Conservation (phyloP, 495 filamentous ascomycete genomes). For the Penicillium manginii region DNA sequence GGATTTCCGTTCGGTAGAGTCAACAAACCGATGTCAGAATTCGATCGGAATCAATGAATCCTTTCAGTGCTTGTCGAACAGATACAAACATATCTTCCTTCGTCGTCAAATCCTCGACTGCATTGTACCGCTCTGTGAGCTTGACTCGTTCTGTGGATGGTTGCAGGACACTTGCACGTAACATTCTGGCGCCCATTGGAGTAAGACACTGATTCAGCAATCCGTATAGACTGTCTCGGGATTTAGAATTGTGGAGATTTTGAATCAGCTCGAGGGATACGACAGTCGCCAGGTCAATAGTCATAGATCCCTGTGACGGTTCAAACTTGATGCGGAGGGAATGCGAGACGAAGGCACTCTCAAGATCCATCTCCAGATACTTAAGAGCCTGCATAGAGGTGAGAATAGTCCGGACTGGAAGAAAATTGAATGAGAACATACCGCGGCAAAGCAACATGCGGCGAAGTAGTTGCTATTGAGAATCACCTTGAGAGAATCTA, state of each 20-base stretch:
- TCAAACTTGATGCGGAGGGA: constrained; percentile 85
- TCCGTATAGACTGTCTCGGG: constrained; percentile 78
- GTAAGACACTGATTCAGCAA: constrained; percentile 84
- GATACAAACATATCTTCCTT: constrained; percentile 88
- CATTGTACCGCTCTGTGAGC: constrained; percentile 72
- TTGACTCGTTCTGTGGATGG: constrained; percentile 75
- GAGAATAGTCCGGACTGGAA: constrained; percentile 22
- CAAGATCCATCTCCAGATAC: constrained; percentile 72
- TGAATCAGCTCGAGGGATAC: constrained; percentile 86
- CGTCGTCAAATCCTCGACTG: constrained; percentile 78
- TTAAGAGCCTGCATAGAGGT: constrained; percentile 64
- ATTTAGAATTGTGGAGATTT: constrained; percentile 76
- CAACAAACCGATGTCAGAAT: constrained; percentile 35
- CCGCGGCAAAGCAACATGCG: constrained; percentile 85
- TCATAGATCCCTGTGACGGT: constrained; percentile 91
- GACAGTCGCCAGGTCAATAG: constrained; percentile 87
- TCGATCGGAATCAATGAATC: constrained; percentile 60
- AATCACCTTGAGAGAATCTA: constrained; percentile 76
- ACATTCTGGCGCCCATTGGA: constrained; percentile 81
- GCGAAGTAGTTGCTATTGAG: constrained; percentile 88
- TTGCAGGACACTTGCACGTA: constrained; percentile 83
- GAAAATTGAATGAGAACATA: constrained; percentile 42
- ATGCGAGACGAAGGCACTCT: constrained; percentile 69
- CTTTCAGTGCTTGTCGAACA: constrained; percentile 73
- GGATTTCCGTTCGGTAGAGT: neutral